Percentiles rank a stretch among this genome's conserved stretches.
These are phyloP conservation scores for Rubroshorea leprosula DNA, from an alignment of 345 rosid genomes.

Conservation along the genomic window DNA sequence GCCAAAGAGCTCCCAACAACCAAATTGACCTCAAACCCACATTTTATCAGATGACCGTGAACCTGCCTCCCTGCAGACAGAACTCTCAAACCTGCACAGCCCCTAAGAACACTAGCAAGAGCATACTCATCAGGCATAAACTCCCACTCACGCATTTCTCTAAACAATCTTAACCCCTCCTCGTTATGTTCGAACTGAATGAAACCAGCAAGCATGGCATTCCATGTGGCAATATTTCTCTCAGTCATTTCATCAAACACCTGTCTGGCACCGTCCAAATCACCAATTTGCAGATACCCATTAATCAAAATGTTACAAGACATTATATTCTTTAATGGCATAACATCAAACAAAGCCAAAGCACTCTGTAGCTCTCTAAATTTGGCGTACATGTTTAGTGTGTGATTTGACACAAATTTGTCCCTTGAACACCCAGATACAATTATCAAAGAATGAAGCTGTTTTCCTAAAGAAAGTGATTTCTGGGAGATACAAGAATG, in stretches of 20 bases:
- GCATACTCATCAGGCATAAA: constrained; percentile 57
- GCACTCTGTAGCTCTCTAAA: constrained; percentile 42
- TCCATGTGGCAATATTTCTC: constrained; percentile 62
- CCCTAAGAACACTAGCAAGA: constrained; percentile 59
- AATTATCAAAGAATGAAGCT: constrained; percentile 61
- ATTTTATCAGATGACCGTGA: constrained; percentile 44
- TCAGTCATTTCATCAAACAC: constrained; percentile 65
- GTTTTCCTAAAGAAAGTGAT: constrained; percentile 36
- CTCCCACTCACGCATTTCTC: constrained; percentile 44
- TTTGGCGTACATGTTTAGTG: constrained; percentile 69
- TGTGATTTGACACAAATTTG: constrained; percentile 64
- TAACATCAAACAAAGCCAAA: constrained; percentile 34
- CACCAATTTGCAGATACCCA: constrained; percentile 36
- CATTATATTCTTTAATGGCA: constrained; percentile 60
- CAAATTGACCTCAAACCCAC: constrained; percentile 44
- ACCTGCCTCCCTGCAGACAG: constrained; percentile 46
- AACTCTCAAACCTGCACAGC: constrained; percentile 51
- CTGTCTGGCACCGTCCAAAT: constrained; percentile 42
- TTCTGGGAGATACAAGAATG: constrained; percentile 38
- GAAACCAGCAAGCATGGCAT: constrained; percentile 54
- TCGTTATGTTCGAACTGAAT: constrained; percentile 50
- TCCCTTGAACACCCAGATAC: constrained; percentile 59
- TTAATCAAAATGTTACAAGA: constrained; percentile 69
- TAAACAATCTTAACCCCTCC: constrained; percentile 47
- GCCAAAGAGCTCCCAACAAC: constrained; percentile 61